Evolutionary conservation across 495 filamentous ascomycete genomes (phyloP), one percentile per base, ranked within the genome.

Genomic region (Sphaerosporella brunnea): DNA sequence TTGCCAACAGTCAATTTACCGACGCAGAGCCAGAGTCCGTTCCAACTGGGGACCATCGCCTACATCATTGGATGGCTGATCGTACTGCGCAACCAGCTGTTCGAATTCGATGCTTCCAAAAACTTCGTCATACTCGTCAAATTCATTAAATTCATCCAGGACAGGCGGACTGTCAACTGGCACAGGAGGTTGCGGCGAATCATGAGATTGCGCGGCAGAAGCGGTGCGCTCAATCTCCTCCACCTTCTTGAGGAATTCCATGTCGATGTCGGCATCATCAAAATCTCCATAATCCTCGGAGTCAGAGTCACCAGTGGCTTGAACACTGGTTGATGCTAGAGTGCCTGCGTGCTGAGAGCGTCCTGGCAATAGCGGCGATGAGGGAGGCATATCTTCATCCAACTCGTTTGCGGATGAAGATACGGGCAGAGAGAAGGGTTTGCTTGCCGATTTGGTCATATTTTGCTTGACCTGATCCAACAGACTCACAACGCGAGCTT

Each of bases 381-480:
- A 43, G 10, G 13, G 20, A 13, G 13, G 20, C 3, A 10, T 24
- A 24, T 43, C 40, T 26, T 20, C 40, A 24, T 19, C 24, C 13
- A 25, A 13, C 13, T 11, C 21, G 13, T 10, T 51, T n/a, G 77
- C 73, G 13, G 75, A 75, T 11, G 73, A 78, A 48, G 68, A 70
- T 9, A 69, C 73, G 75, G 13, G 73, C 77, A 49, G 68, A 69
- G 9, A 69, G n/a, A 60, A 55, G 8, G 63, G 51, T 49, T 66
- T 69, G 13, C 37, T 11, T 9, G 35, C 16, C 35, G 8, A 25
- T 23, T 21, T 19, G 10, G 24, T 43, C 40, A 48, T 77, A 56
- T 41, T 73, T 74, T 75, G 73, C 41, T 82, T 76, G 45, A 86
- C 74, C 50, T 70, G 71, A 52, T 84, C 76, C 18, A 86, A 62